Percentiles rank a stretch among this genome's conserved stretches.
phyloP scores from a whole-genome alignment of 2,329 filamentous ascomycete genomes.

The Trichoderma gracile region DNA sequence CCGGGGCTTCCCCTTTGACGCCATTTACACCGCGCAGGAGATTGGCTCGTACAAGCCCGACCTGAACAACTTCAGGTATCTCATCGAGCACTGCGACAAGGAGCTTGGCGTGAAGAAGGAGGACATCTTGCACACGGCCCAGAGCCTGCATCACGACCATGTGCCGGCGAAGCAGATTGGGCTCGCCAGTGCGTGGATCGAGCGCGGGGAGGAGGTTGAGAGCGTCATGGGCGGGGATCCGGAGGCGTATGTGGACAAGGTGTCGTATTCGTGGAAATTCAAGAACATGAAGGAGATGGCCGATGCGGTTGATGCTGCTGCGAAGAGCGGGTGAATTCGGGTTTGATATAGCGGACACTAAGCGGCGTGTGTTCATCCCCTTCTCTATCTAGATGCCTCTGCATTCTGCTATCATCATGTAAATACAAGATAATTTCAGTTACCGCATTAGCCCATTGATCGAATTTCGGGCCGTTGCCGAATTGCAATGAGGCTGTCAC shows the following conservation, averaged over 20 bases:
- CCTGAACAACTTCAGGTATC: constrained; percentile 63
- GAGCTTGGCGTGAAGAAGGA: constrained; percentile 55
- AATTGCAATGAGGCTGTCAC: not conserved
- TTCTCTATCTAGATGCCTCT: not conserved
- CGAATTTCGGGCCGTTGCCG: no score
- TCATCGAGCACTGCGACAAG: constrained; percentile 54
- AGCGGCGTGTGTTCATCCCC: no score
- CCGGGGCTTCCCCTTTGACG: constrained; percentile 56
- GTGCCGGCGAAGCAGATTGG: constrained; percentile 62
- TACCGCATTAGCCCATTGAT: no score
- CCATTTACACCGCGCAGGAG: constrained; percentile 68
- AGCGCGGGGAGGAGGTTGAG: constrained; percentile 48
- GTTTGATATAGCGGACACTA: not conserved
- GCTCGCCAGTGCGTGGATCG: constrained; percentile 66
- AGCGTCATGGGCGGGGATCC: constrained; percentile 32
- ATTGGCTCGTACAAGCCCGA: constrained; percentile 73
- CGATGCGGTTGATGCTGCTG: constrained; percentile 49
- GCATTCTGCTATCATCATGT: not conserved
- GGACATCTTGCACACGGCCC: constrained; percentile 66
- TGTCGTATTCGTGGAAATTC: constrained; percentile 52
- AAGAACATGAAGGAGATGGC: constrained; percentile 61
- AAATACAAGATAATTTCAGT: no score
- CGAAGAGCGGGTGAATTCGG: not conserved
- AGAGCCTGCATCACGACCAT: constrained; percentile 68
- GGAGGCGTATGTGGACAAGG: constrained; percentile 41